A percentile compares a stretch with the other conserved stretches of the same genome.
Conservation (phyloP, 129 eudicot genomes). For the Deinandra increscens region DNA sequence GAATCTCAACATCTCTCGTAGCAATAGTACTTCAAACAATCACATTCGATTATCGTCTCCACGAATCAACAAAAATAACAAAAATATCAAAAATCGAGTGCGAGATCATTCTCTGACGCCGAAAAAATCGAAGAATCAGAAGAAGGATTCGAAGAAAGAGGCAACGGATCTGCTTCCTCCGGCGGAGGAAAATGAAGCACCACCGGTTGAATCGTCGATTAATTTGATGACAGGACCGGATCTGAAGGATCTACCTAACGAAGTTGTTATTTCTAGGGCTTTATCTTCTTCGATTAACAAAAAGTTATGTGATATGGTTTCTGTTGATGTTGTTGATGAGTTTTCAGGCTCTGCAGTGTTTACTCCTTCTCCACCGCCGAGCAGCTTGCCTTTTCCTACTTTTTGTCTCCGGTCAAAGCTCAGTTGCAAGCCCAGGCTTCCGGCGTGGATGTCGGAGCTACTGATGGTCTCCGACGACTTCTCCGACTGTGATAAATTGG, state of each 20-base stretch:
- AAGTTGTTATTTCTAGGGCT: constrained; percentile 30
- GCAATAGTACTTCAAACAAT: constrained; percentile 18
- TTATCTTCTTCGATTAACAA: constrained; percentile 13
- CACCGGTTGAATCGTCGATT: constrained; percentile 3
- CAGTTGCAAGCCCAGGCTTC: constrained; percentile 51
- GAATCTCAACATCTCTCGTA: constrained; percentile 13
- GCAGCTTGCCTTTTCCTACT: constrained; percentile 93
- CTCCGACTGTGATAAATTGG: constrained; percentile 52
- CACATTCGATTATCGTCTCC: constrained; percentile 29
- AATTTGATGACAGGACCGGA: constrained; percentile 40
- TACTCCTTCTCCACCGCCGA: constrained; percentile 80
- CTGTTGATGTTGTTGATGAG: constrained; percentile 20
- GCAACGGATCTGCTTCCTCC: constrained; percentile 22
- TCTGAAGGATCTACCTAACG: constrained; percentile 43
- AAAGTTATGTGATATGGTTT: neutral
- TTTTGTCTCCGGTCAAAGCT: constrained; percentile 73
- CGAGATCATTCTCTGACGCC: constrained; percentile 45
- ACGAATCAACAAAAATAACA: constrained; percentile 35
- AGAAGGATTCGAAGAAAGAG: constrained; percentile 23
- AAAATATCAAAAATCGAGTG: constrained; percentile 32
- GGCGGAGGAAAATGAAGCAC: constrained; percentile 20
- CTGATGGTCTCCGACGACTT: constrained; percentile 60
- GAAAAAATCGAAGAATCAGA: constrained; percentile 42
- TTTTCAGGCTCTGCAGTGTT: constrained; percentile 52
- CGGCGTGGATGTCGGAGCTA: constrained; percentile 56